Evolutionary conservation across 805 yeast genomes (phyloP), one percentile per base, ranked within the genome.

Genomic region (Spathaspora passalidarum): DNA sequence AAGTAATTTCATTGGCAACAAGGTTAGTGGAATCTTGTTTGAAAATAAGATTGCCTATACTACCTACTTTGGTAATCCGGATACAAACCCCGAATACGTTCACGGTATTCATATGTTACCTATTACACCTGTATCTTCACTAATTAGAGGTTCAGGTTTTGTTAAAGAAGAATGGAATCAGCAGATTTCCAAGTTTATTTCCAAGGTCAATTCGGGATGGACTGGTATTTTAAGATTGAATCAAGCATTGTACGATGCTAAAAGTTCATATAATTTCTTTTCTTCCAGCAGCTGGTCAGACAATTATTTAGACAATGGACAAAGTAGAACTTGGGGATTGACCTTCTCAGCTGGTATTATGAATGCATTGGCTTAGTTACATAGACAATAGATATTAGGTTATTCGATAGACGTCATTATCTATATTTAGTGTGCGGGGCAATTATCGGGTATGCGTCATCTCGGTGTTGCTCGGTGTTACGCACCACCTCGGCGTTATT

Each of bases 81-180:
- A 44, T 23, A 43, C 41, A 10, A 66, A 76, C 45, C 64, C 68
- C 35, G 83, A 84, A 61, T 85, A 79, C 55, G 84, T 83, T 44
- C 88, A 85, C 53, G 92, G 92, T 4, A 86, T 85, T 49, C 90
- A 86, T 60, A 86, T 85, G 90, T 58, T 86, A 32, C 91, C 91
- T 18, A 67, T 80, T 22, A 83, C 87, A 0, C 86, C 88, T 1
- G 71, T 74, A 14, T 79, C 86, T 19, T 71, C 83, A 1, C 76
- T 65, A 49, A 71, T 84, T 36, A 73, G 91, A 48, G 61, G 68
- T 14, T 73, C 82, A 1, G 55, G 57, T 11, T 81, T 78, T 61
- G 80, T 77, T 6, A 47, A 57, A 37, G 69, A 78, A 55, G 83
- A 70, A 54, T 65, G 78, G 78, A 56, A 67, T 42, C 46, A 56